Percentiles rank a stretch among this genome's conserved stretches.
phyloP scores from a whole-genome alignment of 2,329 filamentous ascomycete genomes.

The Ceratocystis harringtonii region DNA sequence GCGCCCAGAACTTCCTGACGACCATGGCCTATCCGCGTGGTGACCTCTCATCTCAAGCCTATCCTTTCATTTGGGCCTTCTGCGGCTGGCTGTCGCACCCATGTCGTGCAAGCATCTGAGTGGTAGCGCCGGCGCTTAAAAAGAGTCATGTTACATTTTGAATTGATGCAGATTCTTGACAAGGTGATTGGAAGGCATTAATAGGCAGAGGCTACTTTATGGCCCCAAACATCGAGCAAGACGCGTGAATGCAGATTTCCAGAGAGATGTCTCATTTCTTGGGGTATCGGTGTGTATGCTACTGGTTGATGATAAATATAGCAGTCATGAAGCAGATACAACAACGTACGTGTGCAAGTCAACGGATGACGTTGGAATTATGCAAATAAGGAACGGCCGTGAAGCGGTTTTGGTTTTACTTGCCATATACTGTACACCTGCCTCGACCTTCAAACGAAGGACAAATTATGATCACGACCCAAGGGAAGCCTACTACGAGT shows the following conservation, averaged over 20 bases:
- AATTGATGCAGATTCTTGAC: background rate
- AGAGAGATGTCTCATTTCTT: background rate
- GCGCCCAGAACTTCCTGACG: background rate
- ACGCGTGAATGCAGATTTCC: constrained; percentile 1
- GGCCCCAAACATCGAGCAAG: background rate
- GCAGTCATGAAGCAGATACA: background rate
- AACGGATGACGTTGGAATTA: too few relatives aligned
- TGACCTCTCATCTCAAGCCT: background rate
- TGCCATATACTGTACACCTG: too few relatives aligned
- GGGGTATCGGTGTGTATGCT: background rate
- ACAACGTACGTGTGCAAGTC: too few relatives aligned
- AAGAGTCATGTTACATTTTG: background rate
- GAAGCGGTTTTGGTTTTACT: too few relatives aligned
- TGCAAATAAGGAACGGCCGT: too few relatives aligned
- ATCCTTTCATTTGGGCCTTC: background rate
- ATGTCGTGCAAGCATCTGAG: constrained; percentile 1
- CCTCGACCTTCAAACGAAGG: background rate
- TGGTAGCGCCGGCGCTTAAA: constrained; percentile 7
- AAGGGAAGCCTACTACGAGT: background rate
- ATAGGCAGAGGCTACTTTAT: background rate
- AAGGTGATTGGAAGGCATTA: background rate
- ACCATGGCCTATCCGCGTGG: background rate
- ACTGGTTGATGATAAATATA: too few relatives aligned
- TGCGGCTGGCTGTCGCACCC: background rate
- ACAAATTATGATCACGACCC: background rate